Evolutionary conservation across 345 rosid species (phyloP).

Genomic region (Euphorbia lathyris): DNA sequence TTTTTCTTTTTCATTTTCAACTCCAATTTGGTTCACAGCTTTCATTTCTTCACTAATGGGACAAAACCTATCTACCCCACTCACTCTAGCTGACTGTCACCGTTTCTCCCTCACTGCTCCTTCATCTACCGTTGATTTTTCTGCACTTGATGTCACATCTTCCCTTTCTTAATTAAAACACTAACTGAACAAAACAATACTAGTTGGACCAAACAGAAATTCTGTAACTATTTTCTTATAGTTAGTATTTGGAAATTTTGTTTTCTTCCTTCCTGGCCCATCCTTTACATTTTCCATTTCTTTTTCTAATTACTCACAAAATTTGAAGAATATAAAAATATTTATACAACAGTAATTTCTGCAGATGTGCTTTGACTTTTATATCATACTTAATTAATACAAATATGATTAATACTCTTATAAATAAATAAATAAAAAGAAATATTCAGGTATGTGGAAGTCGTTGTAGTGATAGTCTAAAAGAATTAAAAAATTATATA

Average conservation of each 20-base stretch:
- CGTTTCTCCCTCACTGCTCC: conserved; percentile 29
- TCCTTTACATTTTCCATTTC: too few relatives aligned
- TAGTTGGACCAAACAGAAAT: neutral
- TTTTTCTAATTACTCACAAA: too few relatives aligned
- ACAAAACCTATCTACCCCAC: neutral
- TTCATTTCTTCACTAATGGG: conserved; percentile 9
- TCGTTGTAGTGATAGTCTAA: too few relatives aligned
- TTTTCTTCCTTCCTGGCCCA: neutral
- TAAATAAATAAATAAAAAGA: too few relatives aligned
- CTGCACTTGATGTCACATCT: too few relatives aligned
- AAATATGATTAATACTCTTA: too few relatives aligned
- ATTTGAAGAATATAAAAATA: neutral
- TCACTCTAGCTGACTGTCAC: conserved; percentile 13
- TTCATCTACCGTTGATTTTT: conserved; percentile 30
- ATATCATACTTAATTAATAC: too few relatives aligned
- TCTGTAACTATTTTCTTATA: neutral
- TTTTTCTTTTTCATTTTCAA: conserved; percentile 1
- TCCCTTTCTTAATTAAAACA: too few relatives aligned
- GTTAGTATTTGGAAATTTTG: neutral
- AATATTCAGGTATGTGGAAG: neutral
- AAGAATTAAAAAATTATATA: too few relatives aligned
- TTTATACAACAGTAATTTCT: too few relatives aligned
- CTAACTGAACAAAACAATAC: neutral
- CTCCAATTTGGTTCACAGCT: conserved; percentile 35
- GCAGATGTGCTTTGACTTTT: too few relatives aligned